Percentiles rank a stretch among this genome's conserved stretches.
Evolutionary conservation across 176 grass and related monocot species (phyloP).

Genomic region (Oryza meridionalis): DNA sequence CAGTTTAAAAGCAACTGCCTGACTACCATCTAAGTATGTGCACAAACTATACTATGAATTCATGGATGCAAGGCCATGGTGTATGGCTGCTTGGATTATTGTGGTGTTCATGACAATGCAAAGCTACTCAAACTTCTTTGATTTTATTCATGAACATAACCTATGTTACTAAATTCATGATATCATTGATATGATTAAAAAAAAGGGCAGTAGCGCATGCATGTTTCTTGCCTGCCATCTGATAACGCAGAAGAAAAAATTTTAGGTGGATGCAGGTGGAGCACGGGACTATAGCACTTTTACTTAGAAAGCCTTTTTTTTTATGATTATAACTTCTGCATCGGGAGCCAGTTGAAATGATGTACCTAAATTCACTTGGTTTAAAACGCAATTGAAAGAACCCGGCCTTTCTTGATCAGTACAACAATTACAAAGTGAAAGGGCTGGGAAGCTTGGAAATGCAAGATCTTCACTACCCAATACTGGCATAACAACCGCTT

Average conservation of each 20-base stretch:
- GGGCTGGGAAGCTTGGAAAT: background rate
- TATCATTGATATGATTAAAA: background rate
- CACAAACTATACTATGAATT: background rate
- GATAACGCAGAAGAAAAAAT: background rate
- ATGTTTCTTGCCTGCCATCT: background rate
- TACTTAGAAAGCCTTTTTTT: background rate
- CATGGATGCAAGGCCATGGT: background rate
- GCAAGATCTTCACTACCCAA: background rate
- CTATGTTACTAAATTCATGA: background rate
- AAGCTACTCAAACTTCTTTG: background rate
- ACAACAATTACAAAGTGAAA: slow-evolving; percentile 1
- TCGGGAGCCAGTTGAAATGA: background rate
- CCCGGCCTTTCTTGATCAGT: background rate
- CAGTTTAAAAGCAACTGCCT: background rate
- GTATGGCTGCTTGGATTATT: background rate
- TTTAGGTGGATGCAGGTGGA: background rate
- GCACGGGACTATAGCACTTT: background rate
- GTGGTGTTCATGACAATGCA: background rate
- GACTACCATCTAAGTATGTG: background rate
- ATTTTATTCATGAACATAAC: background rate
- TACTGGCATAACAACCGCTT: background rate
- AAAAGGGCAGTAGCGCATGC: too few species aligned
- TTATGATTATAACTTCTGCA: background rate
- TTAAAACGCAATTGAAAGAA: background rate
- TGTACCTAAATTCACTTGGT: background rate